Conservation (phyloP, 306 rosid genomes). For the Elaeagnus macrophylla region DNA sequence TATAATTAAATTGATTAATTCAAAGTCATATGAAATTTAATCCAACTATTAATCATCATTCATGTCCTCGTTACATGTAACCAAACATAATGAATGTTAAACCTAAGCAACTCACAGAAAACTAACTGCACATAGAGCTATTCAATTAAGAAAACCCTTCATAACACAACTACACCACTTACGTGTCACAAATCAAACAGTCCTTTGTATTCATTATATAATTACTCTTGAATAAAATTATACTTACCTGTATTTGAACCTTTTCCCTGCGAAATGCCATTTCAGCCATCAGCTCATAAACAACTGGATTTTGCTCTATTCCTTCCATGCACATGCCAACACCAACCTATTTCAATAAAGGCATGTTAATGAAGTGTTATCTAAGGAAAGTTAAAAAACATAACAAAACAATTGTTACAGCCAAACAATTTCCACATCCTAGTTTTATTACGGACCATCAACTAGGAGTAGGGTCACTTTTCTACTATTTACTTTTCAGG, state of each 20-base stretch:
- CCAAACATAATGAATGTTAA: too few relatives aligned
- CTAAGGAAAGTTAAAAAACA: conserved; percentile 12
- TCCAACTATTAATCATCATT: too few relatives aligned
- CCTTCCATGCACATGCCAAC: conserved; percentile 99
- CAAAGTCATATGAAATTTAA: too few relatives aligned
- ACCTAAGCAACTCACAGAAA: too few relatives aligned
- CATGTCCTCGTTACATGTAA: too few relatives aligned
- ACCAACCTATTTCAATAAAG: conserved; percentile 51
- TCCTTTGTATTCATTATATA: too few relatives aligned
- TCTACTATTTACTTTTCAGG: too few relatives aligned
- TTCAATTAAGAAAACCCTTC: too few relatives aligned
- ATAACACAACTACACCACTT: too few relatives aligned
- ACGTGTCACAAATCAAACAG: too few relatives aligned
- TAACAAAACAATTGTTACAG: not conserved
- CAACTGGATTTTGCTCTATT: conserved; percentile 84
- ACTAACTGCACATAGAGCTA: too few relatives aligned
- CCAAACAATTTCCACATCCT: not conserved
- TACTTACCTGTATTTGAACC: conserved; percentile 55
- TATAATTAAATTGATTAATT: conserved; percentile 8
- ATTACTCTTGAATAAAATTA: not conserved
- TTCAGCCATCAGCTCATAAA: conserved; percentile 82
- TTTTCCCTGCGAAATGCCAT: conserved; percentile 78
- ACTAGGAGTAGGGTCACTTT: not conserved
- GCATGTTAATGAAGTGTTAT: not conserved
- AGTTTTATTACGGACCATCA: not conserved